Conservation (phyloP, 495 filamentous ascomycete species). For the Clohesyomyces aquaticus region DNA sequence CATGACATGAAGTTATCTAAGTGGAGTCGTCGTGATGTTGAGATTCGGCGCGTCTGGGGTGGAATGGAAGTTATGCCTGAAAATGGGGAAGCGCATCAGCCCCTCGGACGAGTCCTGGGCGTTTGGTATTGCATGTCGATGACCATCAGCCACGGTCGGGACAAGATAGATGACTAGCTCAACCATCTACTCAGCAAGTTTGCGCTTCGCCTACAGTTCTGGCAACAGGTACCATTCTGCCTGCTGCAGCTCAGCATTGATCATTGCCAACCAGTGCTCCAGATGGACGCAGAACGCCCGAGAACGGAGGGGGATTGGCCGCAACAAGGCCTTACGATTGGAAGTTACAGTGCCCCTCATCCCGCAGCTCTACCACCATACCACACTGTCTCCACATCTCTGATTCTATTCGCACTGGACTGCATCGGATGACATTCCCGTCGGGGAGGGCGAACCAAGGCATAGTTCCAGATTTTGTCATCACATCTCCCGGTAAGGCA, state of each 20-base stretch:
- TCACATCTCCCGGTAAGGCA: constrained; percentile 23
- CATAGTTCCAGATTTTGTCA: constrained; percentile 8
- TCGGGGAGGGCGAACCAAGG: neutral
- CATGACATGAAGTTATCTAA: constrained; percentile 37
- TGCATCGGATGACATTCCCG: constrained; percentile 19
- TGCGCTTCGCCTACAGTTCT: constrained; percentile 14
- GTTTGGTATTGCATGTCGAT: constrained; percentile 18
- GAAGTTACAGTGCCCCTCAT: constrained; percentile 14
- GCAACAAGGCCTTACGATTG: constrained; percentile 17
- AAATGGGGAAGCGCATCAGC: constrained; percentile 38
- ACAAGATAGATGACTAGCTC: constrained; percentile 28
- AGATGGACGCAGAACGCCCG: constrained; percentile 17
- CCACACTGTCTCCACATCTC: constrained; percentile 20
- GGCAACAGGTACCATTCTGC: constrained; percentile 17
- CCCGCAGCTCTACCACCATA: too few relatives aligned
- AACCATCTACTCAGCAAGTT: constrained; percentile 15
- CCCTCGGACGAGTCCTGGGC: constrained; percentile 20
- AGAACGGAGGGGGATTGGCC: constrained; percentile 26
- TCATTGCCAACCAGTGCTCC: constrained; percentile 6
- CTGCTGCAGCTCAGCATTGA: constrained; percentile 21
- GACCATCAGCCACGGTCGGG: constrained; percentile 23
- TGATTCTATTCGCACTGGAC: constrained; percentile 18
- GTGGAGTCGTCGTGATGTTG: constrained; percentile 28
- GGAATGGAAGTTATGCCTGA: constrained; percentile 35
- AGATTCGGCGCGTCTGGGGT: constrained; percentile 26